Conservation (phyloP, 1,284 basidiomycete genomes). For the Malassezia obtusa region DNA sequence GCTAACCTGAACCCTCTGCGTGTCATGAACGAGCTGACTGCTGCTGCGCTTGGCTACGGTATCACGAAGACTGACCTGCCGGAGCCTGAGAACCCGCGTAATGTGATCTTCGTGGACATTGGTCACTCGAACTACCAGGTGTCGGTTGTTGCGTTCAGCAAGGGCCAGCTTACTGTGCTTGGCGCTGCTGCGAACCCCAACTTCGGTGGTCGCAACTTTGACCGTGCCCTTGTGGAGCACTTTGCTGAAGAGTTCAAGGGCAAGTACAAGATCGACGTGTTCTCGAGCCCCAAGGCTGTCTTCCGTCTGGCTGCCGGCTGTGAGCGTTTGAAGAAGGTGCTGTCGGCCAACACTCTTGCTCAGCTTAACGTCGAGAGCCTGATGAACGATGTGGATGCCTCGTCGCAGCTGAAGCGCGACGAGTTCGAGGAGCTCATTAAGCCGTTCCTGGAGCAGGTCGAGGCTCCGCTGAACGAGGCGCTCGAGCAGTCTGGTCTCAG, state of each 20-base stretch:
- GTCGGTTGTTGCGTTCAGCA: conserved; percentile 45
- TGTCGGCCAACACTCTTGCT: conserved; percentile 45
- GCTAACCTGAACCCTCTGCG: conserved; percentile 46
- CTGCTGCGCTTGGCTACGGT: conserved; percentile 45
- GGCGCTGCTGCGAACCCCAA: conserved; percentile 44
- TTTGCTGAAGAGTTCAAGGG: conserved; percentile 47
- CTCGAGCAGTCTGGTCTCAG: conserved; percentile 40
- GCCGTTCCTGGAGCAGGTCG: conserved; percentile 37
- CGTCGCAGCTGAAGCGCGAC: conserved; percentile 46
- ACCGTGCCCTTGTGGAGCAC: conserved; percentile 45
- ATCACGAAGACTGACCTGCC: conserved; percentile 48
- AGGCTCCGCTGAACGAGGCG: conserved; percentile 34
- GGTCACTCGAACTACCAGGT: conserved; percentile 48
- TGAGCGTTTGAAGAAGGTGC: conserved; percentile 48
- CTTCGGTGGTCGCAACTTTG: conserved; percentile 48
- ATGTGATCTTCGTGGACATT: conserved; percentile 47
- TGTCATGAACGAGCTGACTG: conserved; percentile 47
- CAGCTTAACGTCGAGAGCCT: conserved; percentile 47
- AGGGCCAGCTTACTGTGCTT: conserved; percentile 46
- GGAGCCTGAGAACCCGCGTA: conserved; percentile 42
- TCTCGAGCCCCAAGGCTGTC: conserved; percentile 45
- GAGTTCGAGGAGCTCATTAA: conserved; percentile 44
- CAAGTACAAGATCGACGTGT: conserved; percentile 48
- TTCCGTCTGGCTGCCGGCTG: conserved; percentile 46
- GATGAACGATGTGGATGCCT: conserved; percentile 47